These are phyloP conservation scores for Mortierella sp. DNA, from an alignment of 371 early-diverging fungal species.

Conservation along the genomic window DNA sequence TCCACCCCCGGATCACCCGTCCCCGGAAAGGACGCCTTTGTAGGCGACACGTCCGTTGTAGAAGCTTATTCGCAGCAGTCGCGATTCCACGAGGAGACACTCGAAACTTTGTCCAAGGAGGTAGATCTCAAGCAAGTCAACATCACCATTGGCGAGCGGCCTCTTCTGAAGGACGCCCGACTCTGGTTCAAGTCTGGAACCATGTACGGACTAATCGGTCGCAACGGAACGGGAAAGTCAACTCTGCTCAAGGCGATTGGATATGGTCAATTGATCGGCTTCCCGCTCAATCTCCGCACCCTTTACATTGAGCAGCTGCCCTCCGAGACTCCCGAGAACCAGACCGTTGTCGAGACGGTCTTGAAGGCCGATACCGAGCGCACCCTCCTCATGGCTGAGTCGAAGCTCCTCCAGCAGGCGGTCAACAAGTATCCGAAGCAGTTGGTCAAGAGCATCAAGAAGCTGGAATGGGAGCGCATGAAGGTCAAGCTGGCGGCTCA, in stretches of 20 bases:
- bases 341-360: slow-evolving; percentile 76
- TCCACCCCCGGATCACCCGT: slow-evolving; percentile 11
- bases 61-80: slow-evolving; percentile 87
- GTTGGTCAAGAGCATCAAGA: slow-evolving; percentile 52
- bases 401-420: slow-evolving; percentile 60
- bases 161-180: slow-evolving; percentile 76
- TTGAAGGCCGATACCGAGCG: slow-evolving; percentile 79
- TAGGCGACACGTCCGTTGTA: slow-evolving; percentile 56
- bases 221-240: slow-evolving; percentile 95
- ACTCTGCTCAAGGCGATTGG: slow-evolving; percentile 84
- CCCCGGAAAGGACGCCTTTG: slow-evolving; percentile 33
- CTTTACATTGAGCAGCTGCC: slow-evolving; percentile 84
- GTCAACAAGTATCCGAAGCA: slow-evolving; percentile 58
- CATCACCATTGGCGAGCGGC: slow-evolving; percentile 72
- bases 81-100: slow-evolving; percentile 88
- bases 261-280: slow-evolving; percentile 79
- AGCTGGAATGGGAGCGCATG: slow-evolving; percentile 57
- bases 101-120: slow-evolving; percentile 79
- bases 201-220: slow-evolving; percentile 86
- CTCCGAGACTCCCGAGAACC: slow-evolving; percentile 64
- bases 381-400: slow-evolving; percentile 47
- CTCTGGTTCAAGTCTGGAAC: slow-evolving; percentile 72
- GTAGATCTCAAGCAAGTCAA: slow-evolving; percentile 84
- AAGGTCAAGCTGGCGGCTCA: slow-evolving; percentile 64
- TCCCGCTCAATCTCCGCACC: slow-evolving; percentile 82